Conservation (phyloP, 148 eudicot species). For the Cornus controversa region DNA sequence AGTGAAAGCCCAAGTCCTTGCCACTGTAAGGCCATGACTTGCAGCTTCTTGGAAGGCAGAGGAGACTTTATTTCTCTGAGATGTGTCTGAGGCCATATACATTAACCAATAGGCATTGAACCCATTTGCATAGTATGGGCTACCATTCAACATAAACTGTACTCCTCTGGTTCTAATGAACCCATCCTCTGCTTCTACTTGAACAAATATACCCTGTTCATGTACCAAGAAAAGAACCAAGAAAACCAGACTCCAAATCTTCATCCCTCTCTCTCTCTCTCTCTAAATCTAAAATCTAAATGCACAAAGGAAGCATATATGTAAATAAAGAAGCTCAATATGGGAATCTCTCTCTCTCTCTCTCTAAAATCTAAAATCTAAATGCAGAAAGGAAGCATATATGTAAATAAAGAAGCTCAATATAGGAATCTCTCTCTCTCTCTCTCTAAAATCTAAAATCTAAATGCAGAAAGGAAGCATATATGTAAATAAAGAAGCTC, state of each 20-base stretch:
- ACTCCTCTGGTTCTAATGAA: slow-evolving; percentile 42
- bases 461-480: neutral
- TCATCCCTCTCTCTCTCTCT: slow-evolving; percentile 27
- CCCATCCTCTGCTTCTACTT: slow-evolving; percentile 28
- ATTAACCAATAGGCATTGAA: slow-evolving; percentile 86
- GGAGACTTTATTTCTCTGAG: slow-evolving; percentile 41
- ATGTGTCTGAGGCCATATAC: slow-evolving; percentile 47
- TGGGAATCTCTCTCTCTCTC: too few relatives aligned
- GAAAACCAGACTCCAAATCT: slow-evolving; percentile 16
- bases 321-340: neutral
- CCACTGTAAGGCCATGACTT: slow-evolving; percentile 43
- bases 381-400: neutral
- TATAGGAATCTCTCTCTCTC: too few relatives aligned
- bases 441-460: neutral
- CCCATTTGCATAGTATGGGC: slow-evolving; percentile 56
- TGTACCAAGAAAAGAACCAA: slow-evolving; percentile 15
- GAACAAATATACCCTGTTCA: neutral
- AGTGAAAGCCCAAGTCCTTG: slow-evolving; percentile 73
- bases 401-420: neutral
- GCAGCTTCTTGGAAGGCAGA: slow-evolving; percentile 45
- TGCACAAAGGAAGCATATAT: neutral
- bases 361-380: too few relatives aligned
- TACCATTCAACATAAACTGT: slow-evolving; percentile 45
- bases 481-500: neutral
- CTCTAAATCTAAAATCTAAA: too few relatives aligned